These are phyloP conservation scores for Dianthus caryophyllus DNA, from an alignment of 148 eudicot genomes.

Conservation along the genomic window DNA sequence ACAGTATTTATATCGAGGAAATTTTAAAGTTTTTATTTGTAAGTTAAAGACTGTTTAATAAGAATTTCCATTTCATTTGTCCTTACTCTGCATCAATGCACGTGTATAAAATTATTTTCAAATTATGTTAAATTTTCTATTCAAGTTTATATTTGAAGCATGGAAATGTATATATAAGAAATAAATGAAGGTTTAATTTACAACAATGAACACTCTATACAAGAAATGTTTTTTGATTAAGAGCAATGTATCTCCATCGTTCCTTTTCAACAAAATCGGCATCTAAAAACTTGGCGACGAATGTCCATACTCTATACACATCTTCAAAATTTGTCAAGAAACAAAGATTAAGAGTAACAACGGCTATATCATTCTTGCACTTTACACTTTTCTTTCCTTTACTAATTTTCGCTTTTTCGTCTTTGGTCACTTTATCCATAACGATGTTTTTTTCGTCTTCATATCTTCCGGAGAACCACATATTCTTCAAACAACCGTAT, in stretches of 20 bases:
- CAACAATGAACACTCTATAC: slow-evolving; percentile 22
- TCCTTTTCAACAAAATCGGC: slow-evolving; percentile 89
- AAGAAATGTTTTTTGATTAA: slow-evolving; percentile 62
- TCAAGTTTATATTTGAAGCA: too few species aligned
- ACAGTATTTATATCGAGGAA: too few species aligned
- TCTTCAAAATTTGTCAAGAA: slow-evolving; percentile 75
- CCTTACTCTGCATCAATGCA: too few species aligned
- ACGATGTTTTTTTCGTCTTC: slow-evolving; percentile 26
- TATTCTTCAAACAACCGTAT: slow-evolving; percentile 38
- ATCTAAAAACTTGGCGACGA: slow-evolving; percentile 68
- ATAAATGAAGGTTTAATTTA: not conserved
- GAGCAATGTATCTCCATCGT: slow-evolving; percentile 70
- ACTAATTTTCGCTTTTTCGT: not conserved
- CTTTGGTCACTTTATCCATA: slow-evolving; percentile 21
- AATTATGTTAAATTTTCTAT: too few species aligned
- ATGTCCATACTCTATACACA: slow-evolving; percentile 65
- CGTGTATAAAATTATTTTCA: too few species aligned
- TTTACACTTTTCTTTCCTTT: slow-evolving; percentile 22
- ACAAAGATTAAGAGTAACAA: slow-evolving; percentile 47
- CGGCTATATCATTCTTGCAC: slow-evolving; percentile 28
- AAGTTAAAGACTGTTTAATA: too few species aligned
- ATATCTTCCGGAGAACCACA: slow-evolving; percentile 51
- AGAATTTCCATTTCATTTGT: too few species aligned
- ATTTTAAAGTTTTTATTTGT: too few species aligned
- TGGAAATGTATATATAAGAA: too few species aligned